Evolutionary conservation across 2,329 filamentous ascomycete species (phyloP).

Genomic region (Lecanosticta acicola): DNA sequence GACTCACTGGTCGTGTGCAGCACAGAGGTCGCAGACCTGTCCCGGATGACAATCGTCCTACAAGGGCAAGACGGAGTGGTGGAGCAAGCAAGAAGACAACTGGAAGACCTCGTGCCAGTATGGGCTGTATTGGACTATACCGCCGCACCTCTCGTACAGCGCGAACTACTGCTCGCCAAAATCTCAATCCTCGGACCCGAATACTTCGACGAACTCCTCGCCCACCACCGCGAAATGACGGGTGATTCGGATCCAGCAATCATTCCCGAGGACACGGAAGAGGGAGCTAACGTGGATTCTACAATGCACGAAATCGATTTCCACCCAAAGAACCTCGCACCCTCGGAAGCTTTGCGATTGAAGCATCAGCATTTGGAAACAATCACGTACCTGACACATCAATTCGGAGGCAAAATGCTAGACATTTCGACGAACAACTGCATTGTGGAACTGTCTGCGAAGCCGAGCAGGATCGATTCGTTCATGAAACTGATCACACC

Average conservation of each 20-base stretch:
- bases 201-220: constrained; percentile 94
- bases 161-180: constrained; percentile 91
- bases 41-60: constrained; percentile 97
- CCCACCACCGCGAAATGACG: constrained; percentile 90
- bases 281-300: constrained; percentile 11
- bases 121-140: constrained; percentile 99
- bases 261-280: constrained; percentile 21
- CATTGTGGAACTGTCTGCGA: constrained; percentile 94
- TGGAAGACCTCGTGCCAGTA: constrained; percentile 94
- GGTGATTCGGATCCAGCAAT: constrained; percentile 23
- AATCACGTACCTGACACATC: constrained; percentile 93
- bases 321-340: constrained; percentile 80
- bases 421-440: constrained; percentile 98
- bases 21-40: constrained; percentile 93
- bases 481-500: constrained; percentile 94
- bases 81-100: constrained; percentile 89
- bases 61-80: constrained; percentile 95
- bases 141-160: constrained; percentile 83
- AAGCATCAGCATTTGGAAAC: constrained; percentile 97
- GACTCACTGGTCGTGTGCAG: constrained; percentile 96
- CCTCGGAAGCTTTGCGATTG: constrained; percentile 83
- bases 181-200: constrained; percentile 94
- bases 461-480: constrained; percentile 87
- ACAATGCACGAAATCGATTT: constrained; percentile 54
- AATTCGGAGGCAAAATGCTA: constrained; percentile 94